Base-by-base conservation (phyloP, 2,329 filamentous ascomycete species). In the Scytalidium sp. region DNA sequence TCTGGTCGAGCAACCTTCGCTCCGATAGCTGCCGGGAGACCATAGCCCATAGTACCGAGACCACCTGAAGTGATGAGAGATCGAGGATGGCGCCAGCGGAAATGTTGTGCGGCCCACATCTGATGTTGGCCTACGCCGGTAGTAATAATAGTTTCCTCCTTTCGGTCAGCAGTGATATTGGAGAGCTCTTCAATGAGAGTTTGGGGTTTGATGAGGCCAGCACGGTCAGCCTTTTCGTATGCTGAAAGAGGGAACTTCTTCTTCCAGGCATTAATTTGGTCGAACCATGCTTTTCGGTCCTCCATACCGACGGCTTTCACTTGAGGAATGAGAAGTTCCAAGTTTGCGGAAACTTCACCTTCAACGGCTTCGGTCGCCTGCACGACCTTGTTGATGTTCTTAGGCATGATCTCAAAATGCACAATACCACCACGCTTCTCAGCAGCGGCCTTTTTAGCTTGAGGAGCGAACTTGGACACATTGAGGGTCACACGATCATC, bases 361-460 rank as follows among this genome's bases (percentile, higher is more conserved):
- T 96, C 93, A 17, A 97, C 86, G 42, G 94, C 93, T 73, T 97
- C 91, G 40, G 89, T 97, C 7, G 93, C 92, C 73, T 97, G 90
- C 13, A 99, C 88, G 40, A 97, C 92, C 81, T 97, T 99, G 84
- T 97, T 97, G 75, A 97, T 97, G 77, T 99, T 97, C 85, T 99
- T 99, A 62, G 94, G 93, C 87, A 97, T 88, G 63, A 99, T 93
- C 68, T 97, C 93, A 64, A 97, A 97, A 71, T 99, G 93, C 15
- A 97, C 82, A 62, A 99, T 97, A 64, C 94, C 94, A 62, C 94
- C 94, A 55, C 91, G 88, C 47, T 85, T 85, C 73, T 96, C 89
- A 10, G 81, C 77, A 3, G 90, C 93, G 1, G 94, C 94, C 13
- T 84, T 82, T 73, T 88, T 94, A 41, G 94, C 94, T 46, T 82